Conservation (phyloP, 805 yeast species). For the Saturnispora diversa region DNA sequence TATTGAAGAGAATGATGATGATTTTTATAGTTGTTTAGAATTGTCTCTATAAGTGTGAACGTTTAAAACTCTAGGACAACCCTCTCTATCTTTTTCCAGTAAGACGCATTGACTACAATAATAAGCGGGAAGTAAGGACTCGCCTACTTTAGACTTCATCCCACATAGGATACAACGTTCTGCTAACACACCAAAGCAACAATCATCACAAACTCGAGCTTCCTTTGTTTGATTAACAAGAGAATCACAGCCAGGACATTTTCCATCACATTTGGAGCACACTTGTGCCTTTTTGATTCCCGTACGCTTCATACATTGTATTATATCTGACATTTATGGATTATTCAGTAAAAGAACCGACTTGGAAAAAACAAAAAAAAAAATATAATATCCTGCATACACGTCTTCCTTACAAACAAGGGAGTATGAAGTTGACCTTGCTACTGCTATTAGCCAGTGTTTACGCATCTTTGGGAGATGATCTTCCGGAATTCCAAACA, state of each 20-base stretch:
- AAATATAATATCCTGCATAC: not conserved
- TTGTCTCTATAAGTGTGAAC: slow-evolving; percentile 33
- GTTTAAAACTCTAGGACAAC: slow-evolving; percentile 81
- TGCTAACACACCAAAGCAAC: slow-evolving; percentile 62
- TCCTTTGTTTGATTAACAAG: slow-evolving; percentile 59
- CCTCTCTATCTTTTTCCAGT: slow-evolving; percentile 76
- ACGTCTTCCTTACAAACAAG: not conserved
- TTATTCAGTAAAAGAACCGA: not conserved
- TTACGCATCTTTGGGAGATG: slow-evolving; percentile 53
- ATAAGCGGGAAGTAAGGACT: slow-evolving; percentile 49
- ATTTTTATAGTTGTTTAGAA: slow-evolving; percentile 5
- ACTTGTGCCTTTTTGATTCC: slow-evolving; percentile 64
- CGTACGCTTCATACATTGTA: slow-evolving; percentile 74
- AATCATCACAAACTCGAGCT: slow-evolving; percentile 76
- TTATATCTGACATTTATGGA: slow-evolving; percentile 7
- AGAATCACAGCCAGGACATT: slow-evolving; percentile 87
- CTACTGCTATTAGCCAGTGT: not conserved
- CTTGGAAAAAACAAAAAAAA: not conserved
- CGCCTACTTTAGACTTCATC: slow-evolving; percentile 36
- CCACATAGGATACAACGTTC: slow-evolving; percentile 78
- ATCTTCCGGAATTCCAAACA: slow-evolving; percentile 45
- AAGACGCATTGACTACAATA: slow-evolving; percentile 82
- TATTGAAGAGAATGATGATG: slow-evolving; percentile 7
- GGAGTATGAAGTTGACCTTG: not conserved
- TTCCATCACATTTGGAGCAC: slow-evolving; percentile 84